These are phyloP conservation scores for Penicillium sp. DNA, from an alignment of 2,329 filamentous ascomycete species.

Conservation along the genomic window DNA sequence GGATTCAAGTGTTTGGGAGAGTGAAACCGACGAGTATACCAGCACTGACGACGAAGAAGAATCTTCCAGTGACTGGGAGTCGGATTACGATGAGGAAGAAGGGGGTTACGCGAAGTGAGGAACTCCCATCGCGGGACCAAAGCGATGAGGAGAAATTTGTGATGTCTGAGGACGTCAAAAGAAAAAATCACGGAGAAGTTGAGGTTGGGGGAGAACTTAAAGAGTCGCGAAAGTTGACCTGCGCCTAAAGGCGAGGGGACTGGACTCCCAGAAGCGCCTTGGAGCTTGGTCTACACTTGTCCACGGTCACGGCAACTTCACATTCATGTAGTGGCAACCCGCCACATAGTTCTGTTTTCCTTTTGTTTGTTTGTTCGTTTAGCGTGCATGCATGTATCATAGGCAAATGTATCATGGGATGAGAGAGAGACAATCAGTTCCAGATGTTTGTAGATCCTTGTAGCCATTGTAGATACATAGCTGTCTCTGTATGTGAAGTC, in stretches of 20 bases:
- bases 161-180: background rate
- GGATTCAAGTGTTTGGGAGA: background rate
- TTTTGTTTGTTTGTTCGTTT: background rate
- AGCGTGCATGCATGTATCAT: background rate
- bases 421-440: background rate
- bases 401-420: background rate
- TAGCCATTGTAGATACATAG: background rate
- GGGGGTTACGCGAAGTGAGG: background rate
- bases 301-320: background rate
- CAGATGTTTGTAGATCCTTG: background rate
- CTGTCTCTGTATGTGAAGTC: background rate
- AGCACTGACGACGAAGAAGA: background rate
- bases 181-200: background rate
- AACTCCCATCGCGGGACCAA: background rate
- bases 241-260: background rate
- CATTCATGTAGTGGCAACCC: conserved; percentile 5
- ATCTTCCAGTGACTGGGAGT: background rate
- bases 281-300: background rate
- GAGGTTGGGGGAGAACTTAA: background rate
- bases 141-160: background rate
- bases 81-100: background rate
- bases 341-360: background rate
- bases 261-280: background rate
- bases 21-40: background rate
- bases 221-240: background rate